A percentile compares a stretch with the other conserved stretches of the same genome.
Conservation (phyloP, 345 rosid genomes). For the Litchi chinensis region DNA sequence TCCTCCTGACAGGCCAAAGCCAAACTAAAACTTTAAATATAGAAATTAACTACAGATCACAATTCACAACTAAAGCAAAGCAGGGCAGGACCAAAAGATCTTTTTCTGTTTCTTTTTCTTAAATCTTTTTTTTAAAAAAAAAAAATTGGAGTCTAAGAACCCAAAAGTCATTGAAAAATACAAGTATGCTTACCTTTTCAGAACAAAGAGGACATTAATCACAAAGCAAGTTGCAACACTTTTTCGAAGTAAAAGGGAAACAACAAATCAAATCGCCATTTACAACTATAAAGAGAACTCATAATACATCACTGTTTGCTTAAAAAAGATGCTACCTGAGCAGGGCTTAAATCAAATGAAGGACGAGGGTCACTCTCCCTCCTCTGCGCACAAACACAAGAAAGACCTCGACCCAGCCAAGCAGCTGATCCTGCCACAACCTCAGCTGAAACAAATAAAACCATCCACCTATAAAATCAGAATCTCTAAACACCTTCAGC, state of each 20-base stretch:
- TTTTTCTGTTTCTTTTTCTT: neutral
- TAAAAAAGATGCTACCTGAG: constrained; percentile 56
- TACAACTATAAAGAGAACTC: neutral
- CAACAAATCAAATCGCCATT: neutral
- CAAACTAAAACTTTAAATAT: neutral
- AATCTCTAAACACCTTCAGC: constrained; percentile 23
- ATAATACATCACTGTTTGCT: constrained; percentile 6
- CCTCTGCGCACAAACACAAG: constrained; percentile 98
- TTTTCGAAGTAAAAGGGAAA: neutral
- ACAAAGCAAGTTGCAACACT: neutral
- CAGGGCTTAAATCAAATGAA: constrained; percentile 91
- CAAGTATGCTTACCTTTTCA: neutral
- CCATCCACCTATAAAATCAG: constrained; percentile 23
- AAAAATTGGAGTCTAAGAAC: neutral
- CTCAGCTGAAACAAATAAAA: constrained; percentile 79
- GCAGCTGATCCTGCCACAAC: constrained; percentile 99
- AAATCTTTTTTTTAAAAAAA: neutral
- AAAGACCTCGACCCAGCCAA: constrained; percentile 97
- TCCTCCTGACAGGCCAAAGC: constrained; percentile 67
- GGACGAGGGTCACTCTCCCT: constrained; percentile 83
- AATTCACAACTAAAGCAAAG: constrained; percentile 1
- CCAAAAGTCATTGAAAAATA: neutral
- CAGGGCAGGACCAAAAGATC: neutral
- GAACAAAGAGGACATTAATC: neutral
- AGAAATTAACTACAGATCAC: constrained; percentile 1